A percentile compares a stretch with the other conserved stretches of the same genome.
Evolutionary conservation across 2,329 filamentous ascomycete genomes (phyloP).

Genomic region (Beauveria caledonica): DNA sequence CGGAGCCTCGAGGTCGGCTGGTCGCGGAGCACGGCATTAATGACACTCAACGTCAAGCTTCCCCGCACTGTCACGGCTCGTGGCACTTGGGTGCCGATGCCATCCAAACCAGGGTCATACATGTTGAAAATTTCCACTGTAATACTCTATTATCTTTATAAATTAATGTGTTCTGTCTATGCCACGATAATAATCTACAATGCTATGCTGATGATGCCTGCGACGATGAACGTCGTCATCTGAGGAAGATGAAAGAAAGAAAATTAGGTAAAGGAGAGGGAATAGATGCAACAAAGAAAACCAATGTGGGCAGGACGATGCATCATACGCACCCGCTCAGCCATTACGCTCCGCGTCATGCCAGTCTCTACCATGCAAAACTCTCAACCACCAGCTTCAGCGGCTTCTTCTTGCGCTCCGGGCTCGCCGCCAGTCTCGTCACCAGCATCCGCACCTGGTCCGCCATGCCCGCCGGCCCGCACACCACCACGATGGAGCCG

Average conservation of each 20-base stretch:
- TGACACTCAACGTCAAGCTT: not conserved
- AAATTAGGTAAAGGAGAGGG: not conserved
- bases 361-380: conserved; percentile 11
- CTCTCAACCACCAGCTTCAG: conserved; percentile 14
- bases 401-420: conserved; percentile 8
- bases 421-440: conserved; percentile 10
- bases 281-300: not conserved
- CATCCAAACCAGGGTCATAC: not conserved
- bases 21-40: not conserved
- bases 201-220: not conserved
- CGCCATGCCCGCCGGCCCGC: conserved; percentile 17
- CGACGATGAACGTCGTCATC: not conserved
- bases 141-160: not conserved
- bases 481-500: conserved; percentile 18
- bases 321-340: too few relatives aligned
- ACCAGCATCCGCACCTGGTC: conserved; percentile 17
- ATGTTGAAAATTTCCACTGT: not conserved
- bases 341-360: too few relatives aligned
- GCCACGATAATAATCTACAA: not conserved
- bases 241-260: not conserved
- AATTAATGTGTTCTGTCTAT: not conserved
- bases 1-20: not conserved
- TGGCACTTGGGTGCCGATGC: not conserved
- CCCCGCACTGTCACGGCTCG: conserved; percentile 5
- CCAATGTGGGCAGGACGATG: not conserved